phyloP scores from a whole-genome alignment of 1,284 basidiomycete genomes.

The Cutaneotrichosporon daszewskae region DNA sequence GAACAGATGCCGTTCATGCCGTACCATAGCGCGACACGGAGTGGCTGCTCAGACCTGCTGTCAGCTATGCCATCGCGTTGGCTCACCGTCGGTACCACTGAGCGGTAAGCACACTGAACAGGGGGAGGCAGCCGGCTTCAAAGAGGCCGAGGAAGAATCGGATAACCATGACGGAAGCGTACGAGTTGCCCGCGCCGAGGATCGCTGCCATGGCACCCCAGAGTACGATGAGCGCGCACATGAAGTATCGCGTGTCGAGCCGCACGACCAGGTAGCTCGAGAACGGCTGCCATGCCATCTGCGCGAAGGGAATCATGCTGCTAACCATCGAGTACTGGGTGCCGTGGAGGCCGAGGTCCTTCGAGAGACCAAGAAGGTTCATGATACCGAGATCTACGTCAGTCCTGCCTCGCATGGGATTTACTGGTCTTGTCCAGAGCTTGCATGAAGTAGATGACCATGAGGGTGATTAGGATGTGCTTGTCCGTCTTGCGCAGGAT shows the following conservation, averaged over 20 bases:
- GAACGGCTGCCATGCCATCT: slow-evolving; percentile 24
- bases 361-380: slow-evolving; percentile 30
- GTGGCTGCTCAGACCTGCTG: slow-evolving; percentile 32
- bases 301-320: slow-evolving; percentile 19
- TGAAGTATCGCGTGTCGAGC: slow-evolving; percentile 22
- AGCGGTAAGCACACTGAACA: slow-evolving; percentile 28
- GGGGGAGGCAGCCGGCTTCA: slow-evolving; percentile 40
- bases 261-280: slow-evolving; percentile 33
- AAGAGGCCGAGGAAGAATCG: slow-evolving; percentile 47
- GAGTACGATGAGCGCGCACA: slow-evolving; percentile 24
- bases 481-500: slow-evolving; percentile 27
- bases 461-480: slow-evolving; percentile 23
- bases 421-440: slow-evolving; percentile 33
- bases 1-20: slow-evolving; percentile 26
- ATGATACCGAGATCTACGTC: slow-evolving; percentile 36
- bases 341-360: slow-evolving; percentile 14
- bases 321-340: slow-evolving; percentile 18
- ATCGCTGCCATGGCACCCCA: slow-evolving; percentile 25
- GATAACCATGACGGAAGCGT: slow-evolving; percentile 30
- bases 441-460: slow-evolving; percentile 37
- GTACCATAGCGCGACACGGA: slow-evolving; percentile 34
- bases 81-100: slow-evolving; percentile 40
- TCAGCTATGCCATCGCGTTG: no score
- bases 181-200: slow-evolving; percentile 10
- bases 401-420: no score